phyloP scores from a whole-genome alignment of 2,329 filamentous ascomycete species.

The Paecilomyces variotii region DNA sequence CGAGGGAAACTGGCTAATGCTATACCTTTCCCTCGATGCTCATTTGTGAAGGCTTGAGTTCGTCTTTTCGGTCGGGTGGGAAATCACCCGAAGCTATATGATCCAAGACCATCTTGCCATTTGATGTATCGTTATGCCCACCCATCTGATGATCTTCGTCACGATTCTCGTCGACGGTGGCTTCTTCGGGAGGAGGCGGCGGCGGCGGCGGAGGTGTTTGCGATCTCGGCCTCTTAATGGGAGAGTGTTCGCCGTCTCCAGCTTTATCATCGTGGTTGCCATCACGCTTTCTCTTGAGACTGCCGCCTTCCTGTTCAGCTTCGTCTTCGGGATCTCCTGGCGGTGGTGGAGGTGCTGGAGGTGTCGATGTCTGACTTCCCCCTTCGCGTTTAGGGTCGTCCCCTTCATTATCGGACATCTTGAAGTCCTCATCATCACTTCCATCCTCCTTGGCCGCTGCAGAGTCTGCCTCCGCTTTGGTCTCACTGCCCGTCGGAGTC shows the following conservation, averaged over 20 bases:
- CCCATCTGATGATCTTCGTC: slow-evolving; percentile 6
- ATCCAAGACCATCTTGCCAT: not conserved
- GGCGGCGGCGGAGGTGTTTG: slow-evolving; percentile 22
- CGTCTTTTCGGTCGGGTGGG: not conserved
- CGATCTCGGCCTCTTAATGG: slow-evolving; percentile 11
- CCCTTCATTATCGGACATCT: slow-evolving; percentile 36
- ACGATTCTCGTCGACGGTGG: slow-evolving; percentile 7
- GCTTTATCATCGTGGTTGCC: slow-evolving; percentile 14
- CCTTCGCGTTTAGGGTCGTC: not conserved
- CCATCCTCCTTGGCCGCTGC: slow-evolving; percentile 8
- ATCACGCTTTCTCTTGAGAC: slow-evolving; percentile 12
- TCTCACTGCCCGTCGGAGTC: slow-evolving; percentile 10
- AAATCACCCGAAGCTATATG: not conserved
- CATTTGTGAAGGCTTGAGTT: slow-evolving; percentile 12
- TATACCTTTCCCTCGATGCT: slow-evolving; percentile 18
- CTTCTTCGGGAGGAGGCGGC: slow-evolving; percentile 21
- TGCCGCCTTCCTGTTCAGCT: slow-evolving; percentile 7
- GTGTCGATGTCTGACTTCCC: slow-evolving; percentile 31
- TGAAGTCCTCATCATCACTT: slow-evolving; percentile 9
- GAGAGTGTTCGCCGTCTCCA: slow-evolving; percentile 5
- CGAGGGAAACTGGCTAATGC: not conserved
- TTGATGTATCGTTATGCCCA: not conserved
- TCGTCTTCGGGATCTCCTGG: slow-evolving; percentile 6
- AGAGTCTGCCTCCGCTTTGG: not conserved
- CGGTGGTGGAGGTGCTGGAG: slow-evolving; percentile 27